Percentiles rank a stretch among this genome's conserved stretches.
phyloP scores from a whole-genome alignment of 106 monocot genomes.

The Hemerocallis citrina region DNA sequence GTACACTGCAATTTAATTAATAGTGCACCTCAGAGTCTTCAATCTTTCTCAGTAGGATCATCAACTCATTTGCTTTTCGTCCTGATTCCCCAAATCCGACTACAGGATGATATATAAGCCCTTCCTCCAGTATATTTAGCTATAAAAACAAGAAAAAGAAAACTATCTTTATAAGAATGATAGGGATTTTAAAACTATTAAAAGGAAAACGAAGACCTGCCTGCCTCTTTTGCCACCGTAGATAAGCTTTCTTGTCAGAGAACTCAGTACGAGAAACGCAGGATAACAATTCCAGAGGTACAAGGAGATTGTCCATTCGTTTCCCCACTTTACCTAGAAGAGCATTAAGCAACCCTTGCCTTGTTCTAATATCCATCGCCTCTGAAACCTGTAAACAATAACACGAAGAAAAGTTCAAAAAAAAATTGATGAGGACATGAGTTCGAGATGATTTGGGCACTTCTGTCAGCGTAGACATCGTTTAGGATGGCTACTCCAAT shows the following conservation, averaged over 20 bases:
- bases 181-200: neutral
- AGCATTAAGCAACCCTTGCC: slow-evolving; percentile 86
- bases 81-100: slow-evolving; percentile 85
- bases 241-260: slow-evolving; percentile 86
- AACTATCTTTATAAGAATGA: neutral
- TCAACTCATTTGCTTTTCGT: slow-evolving; percentile 71
- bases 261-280: slow-evolving; percentile 89
- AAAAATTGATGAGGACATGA: too few relatives aligned
- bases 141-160: slow-evolving; percentile 13
- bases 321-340: slow-evolving; percentile 78
- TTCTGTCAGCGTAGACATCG: too few relatives aligned
- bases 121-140: slow-evolving; percentile 96
- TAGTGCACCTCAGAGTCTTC: slow-evolving; percentile 90
- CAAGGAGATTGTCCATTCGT: slow-evolving; percentile 91
- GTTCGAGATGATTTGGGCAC: too few relatives aligned
- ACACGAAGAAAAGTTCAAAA: neutral
- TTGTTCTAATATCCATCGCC: slow-evolving; percentile 89
- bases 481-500: too few relatives aligned
- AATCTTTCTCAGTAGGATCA: slow-evolving; percentile 70
- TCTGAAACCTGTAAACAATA: slow-evolving; percentile 59
- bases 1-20: too few relatives aligned
- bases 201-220: slow-evolving; percentile 17
- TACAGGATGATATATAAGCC: slow-evolving; percentile 80
- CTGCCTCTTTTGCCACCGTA: slow-evolving; percentile 98
- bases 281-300: slow-evolving; percentile 78